These are phyloP conservation scores for Fusarium piperis DNA, from an alignment of 2,329 filamentous ascomycete genomes.

Conservation along the genomic window DNA sequence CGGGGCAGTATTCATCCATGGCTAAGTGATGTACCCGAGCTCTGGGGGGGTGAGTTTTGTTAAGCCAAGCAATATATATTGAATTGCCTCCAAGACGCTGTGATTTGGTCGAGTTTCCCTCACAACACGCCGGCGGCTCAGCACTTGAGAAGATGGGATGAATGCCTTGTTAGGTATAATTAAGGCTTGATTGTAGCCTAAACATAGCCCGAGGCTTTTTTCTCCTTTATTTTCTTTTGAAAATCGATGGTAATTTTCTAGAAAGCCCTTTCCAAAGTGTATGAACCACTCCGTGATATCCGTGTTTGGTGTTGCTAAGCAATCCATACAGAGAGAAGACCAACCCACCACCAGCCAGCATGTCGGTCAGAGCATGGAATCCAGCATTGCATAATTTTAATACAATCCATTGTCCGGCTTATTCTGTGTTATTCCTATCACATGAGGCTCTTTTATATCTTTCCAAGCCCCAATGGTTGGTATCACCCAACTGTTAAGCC, in stretches of 20 bases:
- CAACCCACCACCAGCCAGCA: not conserved
- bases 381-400: not conserved
- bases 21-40: not conserved
- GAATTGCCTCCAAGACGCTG: not conserved
- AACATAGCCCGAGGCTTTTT: not conserved
- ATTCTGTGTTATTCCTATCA: not conserved
- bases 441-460: not conserved
- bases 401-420: not conserved
- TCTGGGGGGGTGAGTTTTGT: not conserved
- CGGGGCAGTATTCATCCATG: not conserved
- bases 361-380: not conserved
- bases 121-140: not conserved
- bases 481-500: slow-evolving; percentile 3
- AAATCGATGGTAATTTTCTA: too few species aligned
- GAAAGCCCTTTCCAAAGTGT: not conserved
- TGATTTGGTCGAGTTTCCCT: not conserved
- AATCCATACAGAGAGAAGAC: not conserved
- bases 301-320: not conserved
- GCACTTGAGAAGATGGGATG: not conserved
- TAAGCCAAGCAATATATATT: not conserved
- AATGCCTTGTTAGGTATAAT: not conserved
- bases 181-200: not conserved
- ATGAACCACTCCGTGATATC: too few species aligned
- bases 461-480: not conserved
- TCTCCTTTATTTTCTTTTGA: too few species aligned